Conservation (phyloP, 108 stramenopile genomes). For the Pseudonitzschia multistriata region DNA sequence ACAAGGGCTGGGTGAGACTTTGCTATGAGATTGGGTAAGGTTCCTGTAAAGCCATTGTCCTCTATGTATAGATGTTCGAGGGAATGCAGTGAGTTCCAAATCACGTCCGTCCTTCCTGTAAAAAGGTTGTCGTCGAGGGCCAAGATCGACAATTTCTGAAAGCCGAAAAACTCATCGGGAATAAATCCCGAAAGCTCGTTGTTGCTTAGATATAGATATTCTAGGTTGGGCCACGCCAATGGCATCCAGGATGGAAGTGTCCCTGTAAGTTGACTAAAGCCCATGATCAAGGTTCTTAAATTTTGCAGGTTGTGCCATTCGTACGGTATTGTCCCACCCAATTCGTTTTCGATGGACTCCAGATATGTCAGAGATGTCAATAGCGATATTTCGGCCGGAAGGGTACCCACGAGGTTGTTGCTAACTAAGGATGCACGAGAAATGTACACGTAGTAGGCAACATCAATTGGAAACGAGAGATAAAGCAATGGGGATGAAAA, state of each 20-base stretch:
- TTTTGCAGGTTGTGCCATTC: slow-evolving; percentile 25
- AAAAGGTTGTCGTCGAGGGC: slow-evolving; percentile 47
- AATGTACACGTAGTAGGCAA: neutral
- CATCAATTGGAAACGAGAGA: neutral
- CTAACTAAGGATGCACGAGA: slow-evolving; percentile 13
- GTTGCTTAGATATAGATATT: slow-evolving; percentile 39
- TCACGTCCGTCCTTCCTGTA: slow-evolving; percentile 18
- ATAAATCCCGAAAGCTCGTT: slow-evolving; percentile 40
- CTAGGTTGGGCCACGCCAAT: slow-evolving; percentile 7
- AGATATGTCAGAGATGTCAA: slow-evolving; percentile 34
- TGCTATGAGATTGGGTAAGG: slow-evolving; percentile 17
- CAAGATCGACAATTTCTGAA: slow-evolving; percentile 23
- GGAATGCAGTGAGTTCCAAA: slow-evolving; percentile 21
- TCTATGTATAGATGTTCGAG: slow-evolving; percentile 38
- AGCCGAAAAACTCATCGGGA: slow-evolving; percentile 2
- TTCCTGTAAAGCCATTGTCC: slow-evolving; percentile 38
- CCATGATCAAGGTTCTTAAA: slow-evolving; percentile 20
- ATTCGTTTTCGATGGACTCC: slow-evolving; percentile 36
- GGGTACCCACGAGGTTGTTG: slow-evolving; percentile 35
- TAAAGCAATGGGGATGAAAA: neutral
- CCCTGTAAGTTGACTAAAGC: slow-evolving; percentile 32
- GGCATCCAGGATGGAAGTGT: slow-evolving; percentile 38
- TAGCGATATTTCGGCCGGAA: slow-evolving; percentile 34
- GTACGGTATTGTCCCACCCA: slow-evolving; percentile 36
- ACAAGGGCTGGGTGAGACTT: slow-evolving; percentile 8